phyloP scores from a whole-genome alignment of 495 filamentous ascomycete genomes.

The Elasticomyces elasticus region DNA sequence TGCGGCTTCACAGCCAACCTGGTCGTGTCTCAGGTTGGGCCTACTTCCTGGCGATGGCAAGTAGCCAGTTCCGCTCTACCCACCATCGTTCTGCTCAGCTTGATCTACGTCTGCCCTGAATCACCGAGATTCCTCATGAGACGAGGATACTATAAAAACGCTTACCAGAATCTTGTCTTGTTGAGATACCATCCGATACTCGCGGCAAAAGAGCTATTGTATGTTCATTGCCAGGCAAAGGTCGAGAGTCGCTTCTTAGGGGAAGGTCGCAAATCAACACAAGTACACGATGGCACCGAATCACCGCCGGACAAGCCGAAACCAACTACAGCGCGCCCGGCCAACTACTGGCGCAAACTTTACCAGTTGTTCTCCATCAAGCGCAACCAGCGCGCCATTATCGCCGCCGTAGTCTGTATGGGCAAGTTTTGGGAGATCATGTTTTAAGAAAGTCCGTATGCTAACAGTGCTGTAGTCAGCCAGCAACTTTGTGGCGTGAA shows the following conservation, averaged over 20 bases:
- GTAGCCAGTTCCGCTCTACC: slow-evolving; percentile 60
- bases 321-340: not conserved
- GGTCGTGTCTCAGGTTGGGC: slow-evolving; percentile 44
- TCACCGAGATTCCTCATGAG: slow-evolving; percentile 21
- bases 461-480: too few species aligned
- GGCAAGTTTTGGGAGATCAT: too few species aligned
- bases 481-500: slow-evolving; percentile 50
- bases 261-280: not conserved
- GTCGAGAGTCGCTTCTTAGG: slow-evolving; percentile 21
- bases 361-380: slow-evolving; percentile 60
- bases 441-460: too few species aligned
- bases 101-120: slow-evolving; percentile 44
- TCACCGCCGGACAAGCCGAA: not conserved
- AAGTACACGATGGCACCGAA: not conserved
- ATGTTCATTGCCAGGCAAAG: slow-evolving; percentile 20
- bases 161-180: slow-evolving; percentile 14
- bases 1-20: slow-evolving; percentile 53
- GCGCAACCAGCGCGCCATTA: slow-evolving; percentile 54
- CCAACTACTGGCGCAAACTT: slow-evolving; percentile 42
- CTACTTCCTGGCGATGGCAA: slow-evolving; percentile 53
- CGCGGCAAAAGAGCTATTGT: slow-evolving; percentile 22
- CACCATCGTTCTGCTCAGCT: slow-evolving; percentile 52
- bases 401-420: slow-evolving; percentile 57
- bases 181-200: slow-evolving; percentile 16
- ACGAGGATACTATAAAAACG: slow-evolving; percentile 11